Conservation (phyloP, 2,329 filamentous ascomycete genomes). For the Penicillium capsulatum region DNA sequence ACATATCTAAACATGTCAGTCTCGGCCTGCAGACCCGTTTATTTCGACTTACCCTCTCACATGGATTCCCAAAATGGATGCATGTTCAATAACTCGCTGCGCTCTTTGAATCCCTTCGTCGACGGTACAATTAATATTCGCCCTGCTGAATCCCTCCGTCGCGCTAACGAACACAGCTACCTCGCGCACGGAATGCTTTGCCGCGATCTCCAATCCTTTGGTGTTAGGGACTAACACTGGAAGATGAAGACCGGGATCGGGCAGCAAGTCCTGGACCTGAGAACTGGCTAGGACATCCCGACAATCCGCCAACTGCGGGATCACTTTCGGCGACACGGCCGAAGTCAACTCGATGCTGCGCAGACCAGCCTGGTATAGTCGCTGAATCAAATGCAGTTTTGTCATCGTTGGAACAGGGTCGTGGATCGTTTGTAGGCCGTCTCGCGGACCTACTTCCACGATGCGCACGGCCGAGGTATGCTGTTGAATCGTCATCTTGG, state of each 20-base stretch:
- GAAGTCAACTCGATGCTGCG: slow-evolving; percentile 74
- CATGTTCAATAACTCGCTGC: slow-evolving; percentile 29
- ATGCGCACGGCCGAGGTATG: slow-evolving; percentile 47
- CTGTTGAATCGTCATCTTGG: slow-evolving; percentile 2
- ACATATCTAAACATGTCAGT: slow-evolving; percentile 25
- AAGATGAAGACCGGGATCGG: slow-evolving; percentile 17
- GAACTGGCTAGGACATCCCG: slow-evolving; percentile 20
- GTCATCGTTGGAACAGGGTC: slow-evolving; percentile 63
- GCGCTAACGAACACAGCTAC: slow-evolving; percentile 43
- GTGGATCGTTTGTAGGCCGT: slow-evolving; percentile 85
- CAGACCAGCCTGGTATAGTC: slow-evolving; percentile 64
- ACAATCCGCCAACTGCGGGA: slow-evolving; percentile 63
- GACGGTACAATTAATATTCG: slow-evolving; percentile 43
- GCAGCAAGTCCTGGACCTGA: slow-evolving; percentile 52
- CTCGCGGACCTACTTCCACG: slow-evolving; percentile 78
- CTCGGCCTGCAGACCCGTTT: background rate
- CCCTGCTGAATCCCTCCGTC: slow-evolving; percentile 42
- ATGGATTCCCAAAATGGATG: slow-evolving; percentile 23
- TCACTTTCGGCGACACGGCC: slow-evolving; percentile 79
- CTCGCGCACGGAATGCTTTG: slow-evolving; percentile 33
- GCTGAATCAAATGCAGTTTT: slow-evolving; percentile 71
- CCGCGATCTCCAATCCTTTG: slow-evolving; percentile 56
- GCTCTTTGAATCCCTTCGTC: slow-evolving; percentile 37
- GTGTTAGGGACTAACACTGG: slow-evolving; percentile 43
- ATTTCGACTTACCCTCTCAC: slow-evolving; percentile 32